These are phyloP conservation scores for Sideroxylon spinosum DNA, from an alignment of 179 eudicot species.

Conservation along the genomic window DNA sequence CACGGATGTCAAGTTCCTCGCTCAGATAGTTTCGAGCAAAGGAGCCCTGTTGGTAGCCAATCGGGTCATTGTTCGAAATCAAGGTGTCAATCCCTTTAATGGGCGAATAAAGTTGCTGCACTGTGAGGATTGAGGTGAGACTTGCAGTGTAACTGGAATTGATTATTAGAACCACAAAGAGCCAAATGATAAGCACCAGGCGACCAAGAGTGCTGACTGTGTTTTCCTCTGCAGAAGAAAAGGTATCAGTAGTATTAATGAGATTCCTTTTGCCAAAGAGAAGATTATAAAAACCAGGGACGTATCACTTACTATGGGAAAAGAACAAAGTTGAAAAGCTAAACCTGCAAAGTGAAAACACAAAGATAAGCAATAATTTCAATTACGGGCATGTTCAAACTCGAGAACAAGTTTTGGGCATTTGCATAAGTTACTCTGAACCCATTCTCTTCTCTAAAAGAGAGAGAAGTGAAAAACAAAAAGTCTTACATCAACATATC, in stretches of 20 bases:
- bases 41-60: conserved; percentile 72
- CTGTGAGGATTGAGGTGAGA: conserved; percentile 74
- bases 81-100: conserved; percentile 60
- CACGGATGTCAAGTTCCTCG: conserved; percentile 43
- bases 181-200: conserved; percentile 60
- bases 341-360: conserved; percentile 57
- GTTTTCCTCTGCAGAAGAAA: conserved; percentile 49
- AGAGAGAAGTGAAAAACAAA: no score
- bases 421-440: neutral
- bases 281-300: neutral
- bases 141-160: conserved; percentile 83
- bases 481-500: no score
- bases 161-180: conserved; percentile 68
- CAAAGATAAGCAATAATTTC: conserved; percentile 13
- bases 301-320: conserved; percentile 54
- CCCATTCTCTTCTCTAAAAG: no score
- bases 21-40: conserved; percentile 51
- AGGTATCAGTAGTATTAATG: neutral
- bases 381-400: neutral
- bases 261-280: neutral
- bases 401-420: neutral
- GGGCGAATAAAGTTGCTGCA: conserved; percentile 63
- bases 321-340: conserved; percentile 69
- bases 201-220: conserved; percentile 66
- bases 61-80: conserved; percentile 36